Evolutionary conservation across 1,284 basidiomycete species (phyloP), one percentile per base, ranked within the genome.

Genomic region (Austroboletus novae-zelandiae): DNA sequence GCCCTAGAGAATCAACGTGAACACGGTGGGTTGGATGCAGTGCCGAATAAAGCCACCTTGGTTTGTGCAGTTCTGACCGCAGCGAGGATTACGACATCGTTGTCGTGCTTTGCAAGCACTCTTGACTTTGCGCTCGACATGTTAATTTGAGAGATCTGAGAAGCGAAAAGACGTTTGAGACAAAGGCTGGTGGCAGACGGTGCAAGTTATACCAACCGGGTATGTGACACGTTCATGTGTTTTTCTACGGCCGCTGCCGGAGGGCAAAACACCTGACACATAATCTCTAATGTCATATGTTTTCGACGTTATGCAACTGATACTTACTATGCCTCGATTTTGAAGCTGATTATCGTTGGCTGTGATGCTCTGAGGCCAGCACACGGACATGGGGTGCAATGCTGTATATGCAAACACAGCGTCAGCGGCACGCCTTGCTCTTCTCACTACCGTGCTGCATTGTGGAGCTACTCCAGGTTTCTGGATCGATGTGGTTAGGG

Each of bases 31-130:
- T 36, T 45, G 31, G 43, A 9, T 25, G 27, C 29, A 35, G 35
- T 39, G 41, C 46, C 15, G 40, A 40, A 15, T 20, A 39, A 8
- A 4, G 9, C 6, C 15, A 89, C 91, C 79, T 93, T 94, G 35
- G 94, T 96, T 59, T 96, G 79, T 40, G 95, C 89, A 32, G 94
- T 91, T 56, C 96, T 87, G 51, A 93, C 81, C 18, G 94, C 93
- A 18, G 84, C 75, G 64, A 93, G 84, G 68, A 98, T 90, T 62
- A 98, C 96, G 43, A 98, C 89, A 71, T 96, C 94, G 69, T 93
- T 79, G 43, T 81, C 78, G 51, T 77, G 76, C 70, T 85, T 80
- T 56, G 74, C 70, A 37, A 84, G 73, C 17, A 85, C 59, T 47
- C 74, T 74, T 17, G 71, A 56, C 62, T 80, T 80, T 51, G 58